Base-by-base conservation (phyloP, 2,329 filamentous ascomycete genomes). In the Zymoseptoria pseudotritici region DNA sequence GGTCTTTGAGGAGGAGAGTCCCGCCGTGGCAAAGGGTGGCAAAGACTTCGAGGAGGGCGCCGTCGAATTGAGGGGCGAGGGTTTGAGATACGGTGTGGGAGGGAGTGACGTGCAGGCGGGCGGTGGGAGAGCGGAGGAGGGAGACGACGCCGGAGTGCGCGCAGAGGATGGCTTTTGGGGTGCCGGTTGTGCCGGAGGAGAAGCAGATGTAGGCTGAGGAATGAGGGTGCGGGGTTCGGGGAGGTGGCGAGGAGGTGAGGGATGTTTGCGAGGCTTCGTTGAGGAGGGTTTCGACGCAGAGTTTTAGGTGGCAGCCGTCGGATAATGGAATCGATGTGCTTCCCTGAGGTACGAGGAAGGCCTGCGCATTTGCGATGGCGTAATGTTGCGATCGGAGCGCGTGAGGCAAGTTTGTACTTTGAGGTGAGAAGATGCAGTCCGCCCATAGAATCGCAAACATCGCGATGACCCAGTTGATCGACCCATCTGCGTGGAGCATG, bases 361-460 rank as follows among this genome's bases (percentile, higher is more conserved):
- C 55, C 51, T 53, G 55, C 7, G 55, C 49, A 19, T 57, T 22
- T 1, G 46, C 20, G 5, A 57, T 57, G 17, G 42, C 50, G 29
- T 57, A 57, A 17, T 57, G 49, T 21, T 53, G 46, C 8, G 55
- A 57, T 24, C 55, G 42, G 10, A 57, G 55, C 4, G 53, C 8
- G 26, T 53, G 55, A 53, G 55, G 55, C 21, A 57, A 17, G 19
- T 10, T 26, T 20, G 42, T 46, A 3, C 46, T 22, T 19, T 57
- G 55, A 57, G 55, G 55, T 24, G 55, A 57, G 49, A 57, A 57
- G 21, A 57, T 53, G 29, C 55, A 57, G 1, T 53, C 55, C 20
- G 55, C 55, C 46, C 49, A 52, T 10, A 57, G 55, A 53, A 57
- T 46, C 17, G 46, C 55, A 11, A 57, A 57, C 50, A 57, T 57